phyloP scores from a whole-genome alignment of 345 rosid species.

The Lepidium sativum region DNA sequence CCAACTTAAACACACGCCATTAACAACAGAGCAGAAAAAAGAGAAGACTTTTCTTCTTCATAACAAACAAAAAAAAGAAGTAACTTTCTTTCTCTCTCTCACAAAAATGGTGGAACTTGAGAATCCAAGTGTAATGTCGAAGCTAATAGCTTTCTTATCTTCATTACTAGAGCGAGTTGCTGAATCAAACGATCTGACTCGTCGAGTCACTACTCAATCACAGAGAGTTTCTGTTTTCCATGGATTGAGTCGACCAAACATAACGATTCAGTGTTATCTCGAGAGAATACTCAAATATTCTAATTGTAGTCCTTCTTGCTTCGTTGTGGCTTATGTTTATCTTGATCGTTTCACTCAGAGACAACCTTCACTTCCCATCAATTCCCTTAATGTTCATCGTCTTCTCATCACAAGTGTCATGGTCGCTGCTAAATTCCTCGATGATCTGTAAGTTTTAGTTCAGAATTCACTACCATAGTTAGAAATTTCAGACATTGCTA shows the following conservation, averaged over 20 bases:
- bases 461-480: background rate
- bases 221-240: slow-evolving; percentile 68
- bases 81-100: slow-evolving; percentile 1
- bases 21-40: slow-evolving; percentile 16
- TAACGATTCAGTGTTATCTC: slow-evolving; percentile 64
- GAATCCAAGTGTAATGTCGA: slow-evolving; percentile 51
- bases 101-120: slow-evolving; percentile 57
- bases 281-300: slow-evolving; percentile 85
- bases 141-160: slow-evolving; percentile 61
- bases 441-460: slow-evolving; percentile 62
- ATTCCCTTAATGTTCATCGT: slow-evolving; percentile 82
- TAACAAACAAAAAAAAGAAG: background rate
- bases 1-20: slow-evolving; percentile 28
- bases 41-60: background rate
- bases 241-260: slow-evolving; percentile 64
- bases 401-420: slow-evolving; percentile 80
- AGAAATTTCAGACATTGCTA: background rate
- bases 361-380: slow-evolving; percentile 73
- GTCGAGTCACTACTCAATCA: slow-evolving; percentile 27
- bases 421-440: slow-evolving; percentile 89
- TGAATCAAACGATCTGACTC: slow-evolving; percentile 51
- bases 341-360: slow-evolving; percentile 70
- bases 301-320: slow-evolving; percentile 82
- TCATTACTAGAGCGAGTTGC: slow-evolving; percentile 63
- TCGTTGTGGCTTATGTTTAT: slow-evolving; percentile 80